phyloP scores from a whole-genome alignment of 1,139 yeast genomes.

The Debaryomycetaceae sp. region DNA sequence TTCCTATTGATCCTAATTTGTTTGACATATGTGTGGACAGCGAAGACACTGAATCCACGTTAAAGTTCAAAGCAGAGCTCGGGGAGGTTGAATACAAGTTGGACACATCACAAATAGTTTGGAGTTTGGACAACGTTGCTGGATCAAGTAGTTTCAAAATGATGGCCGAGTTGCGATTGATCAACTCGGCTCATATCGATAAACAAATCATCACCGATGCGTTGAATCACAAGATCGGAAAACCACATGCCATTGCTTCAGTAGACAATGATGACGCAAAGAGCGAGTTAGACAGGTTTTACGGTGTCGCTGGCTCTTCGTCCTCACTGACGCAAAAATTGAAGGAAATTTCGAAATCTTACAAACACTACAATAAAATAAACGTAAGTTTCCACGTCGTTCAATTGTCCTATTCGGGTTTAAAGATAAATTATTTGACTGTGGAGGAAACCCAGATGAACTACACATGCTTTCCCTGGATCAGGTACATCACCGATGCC shows the following conservation, averaged over 20 bases:
- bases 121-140: slow-evolving; percentile 57
- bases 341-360: slow-evolving; percentile 10
- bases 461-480: slow-evolving; percentile 49
- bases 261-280: slow-evolving; percentile 17
- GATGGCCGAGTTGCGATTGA: slow-evolving; percentile 41
- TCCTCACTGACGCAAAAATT: slow-evolving; percentile 23
- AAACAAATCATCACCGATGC: not conserved
- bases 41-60: slow-evolving; percentile 19
- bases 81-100: slow-evolving; percentile 42
- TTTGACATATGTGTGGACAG: slow-evolving; percentile 36
- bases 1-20: slow-evolving; percentile 37
- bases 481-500: slow-evolving; percentile 38
- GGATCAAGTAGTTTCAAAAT: slow-evolving; percentile 45
- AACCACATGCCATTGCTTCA: slow-evolving; percentile 6
- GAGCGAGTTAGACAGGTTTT: slow-evolving; percentile 36
- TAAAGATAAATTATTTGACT: slow-evolving; percentile 36
- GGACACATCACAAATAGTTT: slow-evolving; percentile 51
- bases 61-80: slow-evolving; percentile 40
- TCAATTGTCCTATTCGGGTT: slow-evolving; percentile 42
- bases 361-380: slow-evolving; percentile 23
- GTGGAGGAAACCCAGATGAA: slow-evolving; percentile 43
- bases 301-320: slow-evolving; percentile 39
- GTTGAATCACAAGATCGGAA: not conserved
- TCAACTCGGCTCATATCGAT: not conserved
- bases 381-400: slow-evolving; percentile 37